Evolutionary conservation across 768 basidiomycete species (phyloP).

Genomic region (Hygrocybe coccinea): DNA sequence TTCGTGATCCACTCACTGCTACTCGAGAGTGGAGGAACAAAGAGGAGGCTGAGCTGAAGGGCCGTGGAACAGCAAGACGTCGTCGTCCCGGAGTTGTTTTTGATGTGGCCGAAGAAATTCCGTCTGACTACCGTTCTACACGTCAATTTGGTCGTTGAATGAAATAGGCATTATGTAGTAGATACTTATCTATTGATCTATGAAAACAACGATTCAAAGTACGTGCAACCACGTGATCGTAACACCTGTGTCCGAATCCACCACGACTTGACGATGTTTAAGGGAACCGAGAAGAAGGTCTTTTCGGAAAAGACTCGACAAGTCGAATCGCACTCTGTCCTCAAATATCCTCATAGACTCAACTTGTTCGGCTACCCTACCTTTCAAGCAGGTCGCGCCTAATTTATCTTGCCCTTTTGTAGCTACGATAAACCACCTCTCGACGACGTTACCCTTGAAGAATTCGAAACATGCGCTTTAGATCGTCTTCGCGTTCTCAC

Average conservation of each 20-base stretch:
- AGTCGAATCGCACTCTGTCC: constrained; percentile 26
- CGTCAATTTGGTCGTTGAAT: neutral
- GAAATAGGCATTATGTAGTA: too few relatives aligned
- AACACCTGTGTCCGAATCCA: neutral
- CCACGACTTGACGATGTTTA: constrained; percentile 10
- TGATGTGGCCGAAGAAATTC: constrained; percentile 49
- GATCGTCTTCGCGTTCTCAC: constrained; percentile 82
- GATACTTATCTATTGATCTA: too few relatives aligned
- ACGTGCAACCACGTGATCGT: constrained; percentile 4
- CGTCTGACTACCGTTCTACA: neutral
- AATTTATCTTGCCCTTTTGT: constrained; percentile 7
- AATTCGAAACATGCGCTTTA: constrained; percentile 89
- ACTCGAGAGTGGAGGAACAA: constrained; percentile 67
- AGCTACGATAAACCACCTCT: constrained; percentile 86
- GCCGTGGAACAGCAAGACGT: constrained; percentile 35
- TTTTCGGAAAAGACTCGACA: neutral
- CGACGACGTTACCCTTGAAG: constrained; percentile 88
- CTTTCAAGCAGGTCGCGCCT: constrained; percentile 2
- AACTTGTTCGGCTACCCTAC: constrained; percentile 63
- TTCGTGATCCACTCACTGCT: constrained; percentile 60
- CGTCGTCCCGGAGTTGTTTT: constrained; percentile 64
- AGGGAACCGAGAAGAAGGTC: neutral
- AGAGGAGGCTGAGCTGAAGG: constrained; percentile 50
- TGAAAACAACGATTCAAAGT: too few relatives aligned
- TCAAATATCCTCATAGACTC: constrained; percentile 60